A percentile compares a stretch with the other conserved stretches of the same genome.
Conservation (phyloP, 495 filamentous ascomycete genomes). For the Podospora sp. region DNA sequence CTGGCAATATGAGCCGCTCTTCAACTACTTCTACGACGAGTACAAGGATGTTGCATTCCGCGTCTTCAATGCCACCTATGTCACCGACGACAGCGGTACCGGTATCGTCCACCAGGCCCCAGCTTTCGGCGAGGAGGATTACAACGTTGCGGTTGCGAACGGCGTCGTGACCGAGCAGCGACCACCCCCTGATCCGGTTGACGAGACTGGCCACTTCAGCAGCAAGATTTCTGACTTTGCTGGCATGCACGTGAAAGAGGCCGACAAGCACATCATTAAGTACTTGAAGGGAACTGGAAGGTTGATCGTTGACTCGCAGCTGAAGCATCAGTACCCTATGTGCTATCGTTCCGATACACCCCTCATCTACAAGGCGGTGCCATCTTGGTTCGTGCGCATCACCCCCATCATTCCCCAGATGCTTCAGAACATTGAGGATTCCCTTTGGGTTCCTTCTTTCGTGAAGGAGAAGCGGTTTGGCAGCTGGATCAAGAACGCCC, state of each 20-base stretch:
- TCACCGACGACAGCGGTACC: constrained; percentile 89
- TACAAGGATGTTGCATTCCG: constrained; percentile 95
- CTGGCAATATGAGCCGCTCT: constrained; percentile 90
- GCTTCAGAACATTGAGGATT: constrained; percentile 83
- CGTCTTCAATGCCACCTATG: constrained; percentile 85
- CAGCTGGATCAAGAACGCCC: constrained; percentile 67
- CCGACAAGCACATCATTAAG: constrained; percentile 94
- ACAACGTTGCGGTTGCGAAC: constrained; percentile 73
- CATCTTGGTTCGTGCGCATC: constrained; percentile 94
- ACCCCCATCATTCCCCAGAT: constrained; percentile 83
- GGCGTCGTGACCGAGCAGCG: constrained; percentile 79
- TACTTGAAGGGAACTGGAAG: constrained; percentile 79
- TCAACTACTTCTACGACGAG: constrained; percentile 90
- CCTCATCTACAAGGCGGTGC: constrained; percentile 91
- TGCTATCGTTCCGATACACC: constrained; percentile 96
- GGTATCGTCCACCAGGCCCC: constrained; percentile 96
- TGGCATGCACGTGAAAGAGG: constrained; percentile 90
- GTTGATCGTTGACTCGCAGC: constrained; percentile 83
- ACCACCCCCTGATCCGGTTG: constrained; percentile 85
- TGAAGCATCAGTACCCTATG: constrained; percentile 93
- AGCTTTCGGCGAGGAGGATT: constrained; percentile 97
- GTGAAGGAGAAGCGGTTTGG: constrained; percentile 92
- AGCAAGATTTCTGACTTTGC: constrained; percentile 79
- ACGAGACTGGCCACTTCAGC: constrained; percentile 81
- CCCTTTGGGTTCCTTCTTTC: constrained; percentile 91